Conservation (phyloP, 2,329 filamentous ascomycete species). For the Fusarium brachygibbosum region DNA sequence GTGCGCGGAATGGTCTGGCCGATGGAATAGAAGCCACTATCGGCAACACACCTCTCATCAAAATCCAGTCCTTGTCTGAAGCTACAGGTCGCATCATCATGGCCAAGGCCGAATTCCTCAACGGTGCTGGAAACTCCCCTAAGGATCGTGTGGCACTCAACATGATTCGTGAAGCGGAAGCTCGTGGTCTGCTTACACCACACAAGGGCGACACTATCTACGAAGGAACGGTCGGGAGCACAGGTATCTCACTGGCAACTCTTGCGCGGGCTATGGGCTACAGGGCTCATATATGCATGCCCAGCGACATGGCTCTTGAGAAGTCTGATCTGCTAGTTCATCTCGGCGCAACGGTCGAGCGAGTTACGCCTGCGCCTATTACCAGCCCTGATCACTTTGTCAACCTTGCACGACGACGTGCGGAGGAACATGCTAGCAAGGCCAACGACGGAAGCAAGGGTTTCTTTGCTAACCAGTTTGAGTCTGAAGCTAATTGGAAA, state of each 20-base stretch:
- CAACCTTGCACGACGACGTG: slow-evolving; percentile 85
- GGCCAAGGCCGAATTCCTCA: slow-evolving; percentile 95
- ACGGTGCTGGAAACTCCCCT: slow-evolving; percentile 92
- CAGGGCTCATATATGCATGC: slow-evolving; percentile 96
- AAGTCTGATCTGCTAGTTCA: slow-evolving; percentile 91
- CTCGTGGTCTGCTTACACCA: slow-evolving; percentile 79
- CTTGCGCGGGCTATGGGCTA: slow-evolving; percentile 91
- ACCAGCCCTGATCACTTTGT: slow-evolving; percentile 95
- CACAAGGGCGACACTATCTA: slow-evolving; percentile 93
- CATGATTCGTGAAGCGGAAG: slow-evolving; percentile 89
- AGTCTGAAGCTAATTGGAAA: slow-evolving; percentile 87
- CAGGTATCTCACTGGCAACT: slow-evolving; percentile 92
- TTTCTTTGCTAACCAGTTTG: slow-evolving; percentile 97
- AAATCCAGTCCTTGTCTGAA: slow-evolving; percentile 85
- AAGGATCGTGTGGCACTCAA: slow-evolving; percentile 95
- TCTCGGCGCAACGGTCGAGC: slow-evolving; percentile 92
- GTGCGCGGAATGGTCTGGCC: slow-evolving; percentile 61
- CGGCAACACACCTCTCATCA: slow-evolving; percentile 90
- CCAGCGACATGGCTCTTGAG: slow-evolving; percentile 87
- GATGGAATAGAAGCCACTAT: slow-evolving; percentile 92
- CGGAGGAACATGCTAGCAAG: slow-evolving; percentile 76
- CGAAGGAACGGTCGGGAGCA: slow-evolving; percentile 96
- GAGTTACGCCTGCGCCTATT: slow-evolving; percentile 91
- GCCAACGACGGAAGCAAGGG: slow-evolving; percentile 75
- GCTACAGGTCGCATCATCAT: slow-evolving; percentile 91